phyloP scores from a whole-genome alignment of 768 basidiomycete genomes.

The Psilocybe azurescens region DNA sequence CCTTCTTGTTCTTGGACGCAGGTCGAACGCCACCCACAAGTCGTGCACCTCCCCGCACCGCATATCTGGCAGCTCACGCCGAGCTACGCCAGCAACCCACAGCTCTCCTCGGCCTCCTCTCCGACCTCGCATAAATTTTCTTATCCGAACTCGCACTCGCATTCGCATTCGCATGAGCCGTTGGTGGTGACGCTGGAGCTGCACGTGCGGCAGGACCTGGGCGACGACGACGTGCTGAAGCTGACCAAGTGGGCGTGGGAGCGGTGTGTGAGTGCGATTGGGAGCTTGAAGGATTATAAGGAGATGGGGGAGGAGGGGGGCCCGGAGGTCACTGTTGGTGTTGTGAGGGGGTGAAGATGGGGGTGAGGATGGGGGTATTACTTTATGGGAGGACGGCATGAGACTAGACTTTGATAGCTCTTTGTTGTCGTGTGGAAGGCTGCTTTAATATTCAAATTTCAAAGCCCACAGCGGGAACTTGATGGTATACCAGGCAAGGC shows the following conservation, averaged over 20 bases:
- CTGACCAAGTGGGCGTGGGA: conserved; percentile 83
- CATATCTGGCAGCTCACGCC: conserved; percentile 89
- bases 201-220: conserved; percentile 70
- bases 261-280: conserved; percentile 60
- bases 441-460: no score
- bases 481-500: no score
- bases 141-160: neutral
- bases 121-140: neutral
- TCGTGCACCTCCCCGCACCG: conserved; percentile 82
- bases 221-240: conserved; percentile 72
- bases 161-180: conserved; percentile 23
- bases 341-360: conserved; percentile 53
- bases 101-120: neutral
- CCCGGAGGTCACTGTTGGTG: conserved; percentile 76
- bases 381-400: neutral
- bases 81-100: conserved; percentile 28
- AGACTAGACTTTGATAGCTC: neutral
- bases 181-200: conserved; percentile 82
- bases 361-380: neutral
- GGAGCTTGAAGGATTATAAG: conserved; percentile 31
- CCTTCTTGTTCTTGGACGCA: conserved; percentile 27
- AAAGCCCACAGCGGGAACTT: no score
- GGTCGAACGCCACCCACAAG: conserved; percentile 86
- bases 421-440: no score
- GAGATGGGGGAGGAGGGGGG: conserved; percentile 44